Evolutionary conservation across 2,329 filamentous ascomycete species (phyloP).

Genomic region (Coniochaeta pulveracea): DNA sequence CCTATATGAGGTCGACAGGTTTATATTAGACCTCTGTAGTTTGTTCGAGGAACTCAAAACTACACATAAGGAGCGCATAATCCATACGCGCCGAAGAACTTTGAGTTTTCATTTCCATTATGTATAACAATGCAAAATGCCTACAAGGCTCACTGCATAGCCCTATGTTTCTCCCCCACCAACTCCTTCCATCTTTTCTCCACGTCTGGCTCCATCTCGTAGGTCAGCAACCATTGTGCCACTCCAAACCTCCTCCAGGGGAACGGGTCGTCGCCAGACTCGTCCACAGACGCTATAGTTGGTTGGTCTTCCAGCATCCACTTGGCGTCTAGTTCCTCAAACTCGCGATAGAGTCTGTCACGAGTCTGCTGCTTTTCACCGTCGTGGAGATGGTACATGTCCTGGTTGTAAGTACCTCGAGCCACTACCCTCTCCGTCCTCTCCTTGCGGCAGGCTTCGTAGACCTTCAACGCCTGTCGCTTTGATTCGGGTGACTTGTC

Average conservation of each 20-base stretch:
- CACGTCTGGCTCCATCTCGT: slow-evolving; percentile 26
- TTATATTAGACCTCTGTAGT: too few relatives aligned
- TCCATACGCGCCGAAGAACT: too few relatives aligned
- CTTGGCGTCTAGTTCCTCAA: slow-evolving; percentile 17
- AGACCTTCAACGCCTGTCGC: slow-evolving; percentile 27
- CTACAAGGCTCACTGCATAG: too few relatives aligned
- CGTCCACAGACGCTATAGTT: slow-evolving; percentile 13
- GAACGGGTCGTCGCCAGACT: slow-evolving; percentile 27
- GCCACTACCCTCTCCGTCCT: slow-evolving; percentile 49
- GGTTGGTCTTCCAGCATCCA: slow-evolving; percentile 15
- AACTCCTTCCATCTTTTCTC: slow-evolving; percentile 19
- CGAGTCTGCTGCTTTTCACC: slow-evolving; percentile 42
- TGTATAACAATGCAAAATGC: too few relatives aligned
- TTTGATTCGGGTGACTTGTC: slow-evolving; percentile 24
- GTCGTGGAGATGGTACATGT: slow-evolving; percentile 50
- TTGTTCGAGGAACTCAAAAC: too few relatives aligned
- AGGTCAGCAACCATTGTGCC: slow-evolving; percentile 26
- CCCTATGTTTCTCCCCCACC: neutral
- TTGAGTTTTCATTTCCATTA: too few relatives aligned
- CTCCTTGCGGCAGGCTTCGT: slow-evolving; percentile 44
- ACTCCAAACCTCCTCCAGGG: slow-evolving; percentile 28
- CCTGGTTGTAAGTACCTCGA: slow-evolving; percentile 48
- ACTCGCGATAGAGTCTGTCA: slow-evolving; percentile 25
- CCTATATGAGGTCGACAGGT: too few relatives aligned
- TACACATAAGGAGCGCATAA: too few relatives aligned